Conservation (phyloP, 2,329 filamentous ascomycete genomes). For the Rutstroemia sydowiana region DNA sequence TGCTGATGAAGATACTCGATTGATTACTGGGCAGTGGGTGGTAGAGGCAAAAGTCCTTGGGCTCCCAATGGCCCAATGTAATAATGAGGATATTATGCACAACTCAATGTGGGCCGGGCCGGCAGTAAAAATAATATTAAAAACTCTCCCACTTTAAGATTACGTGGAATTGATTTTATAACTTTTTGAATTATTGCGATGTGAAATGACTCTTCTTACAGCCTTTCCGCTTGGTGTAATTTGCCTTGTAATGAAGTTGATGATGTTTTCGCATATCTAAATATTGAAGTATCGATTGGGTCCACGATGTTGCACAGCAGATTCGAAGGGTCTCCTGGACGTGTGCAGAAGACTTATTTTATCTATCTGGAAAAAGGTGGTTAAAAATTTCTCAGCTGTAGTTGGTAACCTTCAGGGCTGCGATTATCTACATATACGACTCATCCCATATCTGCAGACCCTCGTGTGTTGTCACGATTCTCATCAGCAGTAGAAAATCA, state of each 20-base stretch:
- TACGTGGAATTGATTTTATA: constrained; percentile 1
- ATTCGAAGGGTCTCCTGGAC: background rate
- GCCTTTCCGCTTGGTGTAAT: constrained; percentile 6
- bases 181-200: too few relatives aligned
- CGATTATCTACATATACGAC: constrained; percentile 9
- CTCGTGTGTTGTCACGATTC: constrained; percentile 7
- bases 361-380: background rate
- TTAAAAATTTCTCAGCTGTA: constrained; percentile 9
- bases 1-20: constrained; percentile 8
- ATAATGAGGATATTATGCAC: too few relatives aligned
- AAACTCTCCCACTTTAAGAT: background rate
- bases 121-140: constrained; percentile 3
- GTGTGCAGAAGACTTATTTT: background rate
- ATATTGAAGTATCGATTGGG: background rate
- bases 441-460: background rate
- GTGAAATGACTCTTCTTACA: too few relatives aligned
- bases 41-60: constrained; percentile 1
- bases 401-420: constrained; percentile 2
- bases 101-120: constrained; percentile 5
- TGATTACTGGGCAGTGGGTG: background rate
- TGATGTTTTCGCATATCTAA: constrained; percentile 5
- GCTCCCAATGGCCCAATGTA: constrained; percentile 1
- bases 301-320: constrained; percentile 7
- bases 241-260: constrained; percentile 7
- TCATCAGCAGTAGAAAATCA: background rate